A percentile compares a stretch with the other conserved stretches of the same genome.
Evolutionary conservation across 176 grass and related monocot genomes (phyloP).

Genomic region (Musa acuminata): DNA sequence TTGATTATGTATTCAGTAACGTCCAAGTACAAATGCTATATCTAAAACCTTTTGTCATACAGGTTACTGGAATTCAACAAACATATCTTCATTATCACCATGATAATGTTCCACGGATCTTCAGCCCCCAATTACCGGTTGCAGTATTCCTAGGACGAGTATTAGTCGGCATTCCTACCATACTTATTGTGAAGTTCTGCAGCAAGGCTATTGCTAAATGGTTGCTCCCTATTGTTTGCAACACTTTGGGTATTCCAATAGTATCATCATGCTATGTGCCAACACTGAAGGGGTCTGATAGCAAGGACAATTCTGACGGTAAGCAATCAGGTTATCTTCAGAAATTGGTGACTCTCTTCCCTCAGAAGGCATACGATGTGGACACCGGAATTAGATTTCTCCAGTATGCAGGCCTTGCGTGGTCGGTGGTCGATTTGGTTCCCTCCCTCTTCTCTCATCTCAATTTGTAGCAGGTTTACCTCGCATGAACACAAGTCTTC

Average conservation of each 20-base stretch:
- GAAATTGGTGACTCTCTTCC: slow-evolving; percentile 43
- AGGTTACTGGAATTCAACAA: slow-evolving; percentile 80
- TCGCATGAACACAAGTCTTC: no score
- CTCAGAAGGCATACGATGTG: slow-evolving; percentile 74
- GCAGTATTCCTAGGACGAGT: slow-evolving; percentile 34
- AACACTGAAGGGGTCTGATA: slow-evolving; percentile 38
- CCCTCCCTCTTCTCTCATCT: slow-evolving; percentile 62
- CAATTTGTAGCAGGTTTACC: slow-evolving; percentile 38
- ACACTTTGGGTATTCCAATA: slow-evolving; percentile 67
- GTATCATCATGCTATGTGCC: slow-evolving; percentile 83
- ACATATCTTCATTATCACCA: slow-evolving; percentile 72
- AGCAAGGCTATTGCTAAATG: slow-evolving; percentile 90
- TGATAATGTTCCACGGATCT: slow-evolving; percentile 45
- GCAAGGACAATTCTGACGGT: slow-evolving; percentile 26
- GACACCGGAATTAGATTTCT: slow-evolving; percentile 91
- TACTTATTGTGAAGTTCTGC: slow-evolving; percentile 77
- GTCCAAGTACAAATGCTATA: neutral
- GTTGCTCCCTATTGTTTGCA: slow-evolving; percentile 85
- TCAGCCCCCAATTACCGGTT: slow-evolving; percentile 47
- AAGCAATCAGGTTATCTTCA: slow-evolving; percentile 57
- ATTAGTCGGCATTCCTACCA: slow-evolving; percentile 68
- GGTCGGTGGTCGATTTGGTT: slow-evolving; percentile 88
- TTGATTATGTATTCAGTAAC: neutral
- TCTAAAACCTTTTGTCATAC: slow-evolving; percentile 1
- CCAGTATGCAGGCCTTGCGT: slow-evolving; percentile 80